Conservation (phyloP, 495 filamentous ascomycete species). For the Bathelium albidoporum region DNA sequence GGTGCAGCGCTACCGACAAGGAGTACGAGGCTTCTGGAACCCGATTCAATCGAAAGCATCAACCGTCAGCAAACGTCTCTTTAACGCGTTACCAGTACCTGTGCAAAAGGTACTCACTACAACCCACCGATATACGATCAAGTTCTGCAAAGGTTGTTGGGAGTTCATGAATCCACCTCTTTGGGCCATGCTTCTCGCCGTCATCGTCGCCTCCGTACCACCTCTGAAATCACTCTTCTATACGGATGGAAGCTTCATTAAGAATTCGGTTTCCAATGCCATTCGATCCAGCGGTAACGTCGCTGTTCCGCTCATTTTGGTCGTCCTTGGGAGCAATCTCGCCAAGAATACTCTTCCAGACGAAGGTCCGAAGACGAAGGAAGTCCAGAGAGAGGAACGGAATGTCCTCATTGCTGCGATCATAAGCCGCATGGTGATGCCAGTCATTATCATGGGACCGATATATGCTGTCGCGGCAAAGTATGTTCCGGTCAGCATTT, state of each 20-base stretch:
- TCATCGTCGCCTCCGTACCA: constrained; percentile 86
- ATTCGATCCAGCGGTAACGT: constrained; percentile 77
- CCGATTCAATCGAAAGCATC: constrained; percentile 2
- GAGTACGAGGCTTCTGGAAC: background rate
- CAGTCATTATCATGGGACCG: constrained; percentile 89
- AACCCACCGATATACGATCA: constrained; percentile 32
- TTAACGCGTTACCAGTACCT: constrained; percentile 45
- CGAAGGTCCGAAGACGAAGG: constrained; percentile 32
- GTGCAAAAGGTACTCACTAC: constrained; percentile 45
- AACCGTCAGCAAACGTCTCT: constrained; percentile 16
- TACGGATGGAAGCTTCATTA: constrained; percentile 75
- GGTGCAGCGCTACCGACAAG: background rate
- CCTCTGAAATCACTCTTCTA: constrained; percentile 77
- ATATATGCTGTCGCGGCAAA: constrained; percentile 83
- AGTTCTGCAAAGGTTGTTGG: constrained; percentile 59
- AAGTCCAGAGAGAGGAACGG: constrained; percentile 53
- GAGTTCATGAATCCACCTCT: constrained; percentile 97
- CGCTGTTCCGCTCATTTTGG: constrained; percentile 87
- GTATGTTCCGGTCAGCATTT: constrained; percentile 81
- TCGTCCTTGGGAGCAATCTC: constrained; percentile 91
- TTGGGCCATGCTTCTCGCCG: constrained; percentile 88
- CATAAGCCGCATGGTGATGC: constrained; percentile 82
- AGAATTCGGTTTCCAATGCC: constrained; percentile 85
- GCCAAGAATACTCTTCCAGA: constrained; percentile 49
- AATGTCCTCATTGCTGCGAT: constrained; percentile 78